phyloP scores from a whole-genome alignment of 345 rosid genomes.

The Salix arbutifolia region DNA sequence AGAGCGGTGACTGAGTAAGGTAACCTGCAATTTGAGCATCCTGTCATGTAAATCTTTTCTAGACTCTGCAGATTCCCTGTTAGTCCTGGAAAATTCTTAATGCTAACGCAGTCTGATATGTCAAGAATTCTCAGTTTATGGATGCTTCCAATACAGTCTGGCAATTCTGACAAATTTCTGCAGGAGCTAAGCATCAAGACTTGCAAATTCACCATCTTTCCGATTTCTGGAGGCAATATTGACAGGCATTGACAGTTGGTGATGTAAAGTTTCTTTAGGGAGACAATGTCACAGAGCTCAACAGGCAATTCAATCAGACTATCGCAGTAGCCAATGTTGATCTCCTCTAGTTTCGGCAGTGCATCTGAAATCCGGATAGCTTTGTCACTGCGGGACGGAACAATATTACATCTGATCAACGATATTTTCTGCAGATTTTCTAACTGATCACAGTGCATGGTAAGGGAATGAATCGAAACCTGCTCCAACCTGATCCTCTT shows the following conservation, averaged over 20 bases:
- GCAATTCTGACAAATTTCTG: neutral
- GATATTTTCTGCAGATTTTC: neutral
- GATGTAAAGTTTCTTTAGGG: constrained; percentile 13
- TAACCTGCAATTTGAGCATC: neutral
- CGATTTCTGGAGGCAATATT: constrained; percentile 1
- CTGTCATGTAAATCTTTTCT: neutral
- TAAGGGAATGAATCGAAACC: constrained; percentile 1
- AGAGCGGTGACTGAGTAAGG: neutral
- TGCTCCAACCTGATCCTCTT: constrained; percentile 13
- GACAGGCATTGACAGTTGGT: constrained; percentile 5
- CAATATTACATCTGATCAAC: neutral
- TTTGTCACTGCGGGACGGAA: neutral
- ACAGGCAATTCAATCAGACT: constrained; percentile 5
- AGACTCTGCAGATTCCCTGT: constrained; percentile 4
- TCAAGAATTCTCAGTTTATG: constrained; percentile 6
- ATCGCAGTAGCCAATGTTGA: constrained; percentile 11
- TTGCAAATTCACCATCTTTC: constrained; percentile 1
- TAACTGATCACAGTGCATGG: neutral
- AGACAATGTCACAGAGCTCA: neutral
- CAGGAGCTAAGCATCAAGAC: constrained; percentile 5
- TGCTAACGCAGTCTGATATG: constrained; percentile 1
- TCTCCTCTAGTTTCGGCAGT: constrained; percentile 11
- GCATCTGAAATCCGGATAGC: neutral
- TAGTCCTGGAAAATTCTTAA: too few species aligned
- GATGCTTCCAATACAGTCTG: constrained; percentile 1